Percentiles rank a stretch among this genome's conserved stretches.
Conservation (phyloP, 768 basidiomycete species). For the Lactarius hengduanensis region DNA sequence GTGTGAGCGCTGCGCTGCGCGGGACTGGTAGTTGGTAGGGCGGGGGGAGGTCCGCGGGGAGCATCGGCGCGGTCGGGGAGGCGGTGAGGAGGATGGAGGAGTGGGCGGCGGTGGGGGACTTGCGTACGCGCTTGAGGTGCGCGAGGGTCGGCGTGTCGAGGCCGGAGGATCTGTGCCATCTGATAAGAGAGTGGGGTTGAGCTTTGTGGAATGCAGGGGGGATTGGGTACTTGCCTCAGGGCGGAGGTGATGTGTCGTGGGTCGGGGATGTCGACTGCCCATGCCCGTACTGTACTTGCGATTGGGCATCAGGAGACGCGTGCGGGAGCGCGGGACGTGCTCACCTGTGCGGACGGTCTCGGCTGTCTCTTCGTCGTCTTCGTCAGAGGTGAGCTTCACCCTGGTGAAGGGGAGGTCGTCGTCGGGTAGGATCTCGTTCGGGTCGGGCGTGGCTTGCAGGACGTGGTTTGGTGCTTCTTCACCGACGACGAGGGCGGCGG, state of each 20-base stretch:
- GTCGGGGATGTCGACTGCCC: constrained; percentile 75
- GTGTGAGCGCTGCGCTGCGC: constrained; percentile 61
- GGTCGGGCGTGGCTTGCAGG: constrained; percentile 36
- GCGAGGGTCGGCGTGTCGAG: constrained; percentile 61
- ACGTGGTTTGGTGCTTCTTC: constrained; percentile 28
- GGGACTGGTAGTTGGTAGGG: constrained; percentile 68
- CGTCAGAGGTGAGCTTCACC: constrained; percentile 55
- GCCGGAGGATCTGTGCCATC: constrained; percentile 66
- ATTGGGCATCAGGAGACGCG: constrained; percentile 14
- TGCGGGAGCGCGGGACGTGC: constrained; percentile 25
- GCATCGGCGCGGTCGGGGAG: constrained; percentile 41
- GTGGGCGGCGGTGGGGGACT: constrained; percentile 38
- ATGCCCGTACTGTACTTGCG: constrained; percentile 54
- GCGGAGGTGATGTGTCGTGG: constrained; percentile 55
- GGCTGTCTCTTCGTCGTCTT: constrained; percentile 59
- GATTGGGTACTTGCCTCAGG: constrained; percentile 50
- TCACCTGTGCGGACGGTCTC: constrained; percentile 57
- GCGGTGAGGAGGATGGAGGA: constrained; percentile 57
- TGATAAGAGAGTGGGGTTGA: constrained; percentile 32
- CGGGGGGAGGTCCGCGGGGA: constrained; percentile 42
- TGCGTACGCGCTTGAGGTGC: constrained; percentile 78
- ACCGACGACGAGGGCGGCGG: constrained; percentile 29
- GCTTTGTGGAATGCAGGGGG: not conserved
- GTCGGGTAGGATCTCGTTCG: constrained; percentile 51
- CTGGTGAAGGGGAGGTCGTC: constrained; percentile 64